Base-by-base conservation (phyloP, 2,329 filamentous ascomycete species). In the Dothiorella sarmentorum region DNA sequence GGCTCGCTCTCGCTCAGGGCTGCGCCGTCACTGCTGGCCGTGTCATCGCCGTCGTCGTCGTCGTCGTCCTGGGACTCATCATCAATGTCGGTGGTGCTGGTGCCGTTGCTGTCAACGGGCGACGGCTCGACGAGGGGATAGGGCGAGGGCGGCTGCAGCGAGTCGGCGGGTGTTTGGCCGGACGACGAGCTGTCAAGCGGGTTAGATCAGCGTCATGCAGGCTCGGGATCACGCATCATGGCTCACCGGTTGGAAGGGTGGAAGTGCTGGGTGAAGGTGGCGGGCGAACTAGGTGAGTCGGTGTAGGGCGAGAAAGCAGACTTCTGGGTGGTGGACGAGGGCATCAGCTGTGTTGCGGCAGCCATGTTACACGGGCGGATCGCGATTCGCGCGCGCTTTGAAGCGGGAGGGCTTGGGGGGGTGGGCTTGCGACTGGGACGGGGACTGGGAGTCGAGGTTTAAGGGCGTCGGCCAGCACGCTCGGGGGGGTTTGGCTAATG, bases 71-170 rank as follows among this genome's bases (percentile, higher is more conserved):
- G 86, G 40, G 82, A 81, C 63, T 91, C 88, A 63, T 93, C 90
- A 62, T 94, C 90, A 56, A 94, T 91, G 69, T 74, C 90, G 10
- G 90, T 93, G 37, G 83, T 86, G 67, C 88, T 88, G 22, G 90
- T 94, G 60, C 89, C 89, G 69, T 89, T 92, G 37, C 90, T 94
- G 52, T 91, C 91, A 22, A 93, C 89, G 7, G 90, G 90, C 17
- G 90, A 93, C 9, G 90, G 90, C 38, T 90, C 89, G 56, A 91
- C 87, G 80, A 73, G 85, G 82, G 69, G 83, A 73, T 78, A 87
- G 27, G 77, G 78, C 62, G 76, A 79, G 15, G 74, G 72, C 38
- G 76, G 78, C 43, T 75, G 69, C 53, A 80, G 73, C 64, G 77
- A 76, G 67, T 79, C 77, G 59, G 70, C 73, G n/a, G 68, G 62